Base-by-base conservation (phyloP, 148 eudicot species). In the Heliamphora exappendiculata region DNA sequence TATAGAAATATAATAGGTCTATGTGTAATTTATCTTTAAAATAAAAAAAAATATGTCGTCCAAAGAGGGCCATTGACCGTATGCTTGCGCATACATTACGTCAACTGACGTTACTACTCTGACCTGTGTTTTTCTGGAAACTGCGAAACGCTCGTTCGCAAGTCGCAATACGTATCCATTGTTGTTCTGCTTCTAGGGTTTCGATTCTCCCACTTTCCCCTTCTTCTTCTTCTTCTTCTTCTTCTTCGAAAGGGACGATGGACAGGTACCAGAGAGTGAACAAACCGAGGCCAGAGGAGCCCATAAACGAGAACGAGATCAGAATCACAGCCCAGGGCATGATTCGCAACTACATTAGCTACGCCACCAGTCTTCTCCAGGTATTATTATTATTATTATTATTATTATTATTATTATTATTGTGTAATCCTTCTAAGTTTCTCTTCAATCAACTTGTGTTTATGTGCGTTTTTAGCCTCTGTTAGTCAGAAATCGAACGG, bases 281-380 rank as follows among this genome's bases (percentile, higher is more conserved):
- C 50, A 76, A 34, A 47, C 39, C 57, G 36, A 66, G 69, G 72
- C n/a, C 58, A 5, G 72, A 51, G 12, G 34, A 54, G n/a, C 72
- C 63, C 16, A 47, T 76, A 13, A 76, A 66, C 60, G 78, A 76
- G 50, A 76, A 76, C 50, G 78, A 64, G 33, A 76, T 76, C 72
- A 76, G 78, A 76, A 66, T 76, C 62, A 76, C 78, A 9, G 69
- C 78, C 0, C 72, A 76, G 44, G 78, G 78, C 24, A 63, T 76
- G 10, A 47, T 76, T 34, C 71, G 78, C 13, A 76, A 76, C 34
- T 76, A 76, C n/a, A 66, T 76, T 68, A 31, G 59, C 49, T 76
- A 76, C 24, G 78, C 78, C 36, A 34, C 72, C 72, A 49, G 42
- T 49, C 72, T 76, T 50, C 72, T 76, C 51, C 49, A 76, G 70